A percentile compares a stretch with the other conserved stretches of the same genome.
Conservation (phyloP, 129 eudicot genomes). For the sunflower (Helianthus annuus) region HanXRQr2.0-SUNRISE NC_035445.2:122484841-122485340, state of each 20-base stretch:
- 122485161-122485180: slow-evolving; percentile 1
- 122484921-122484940: slow-evolving; percentile 40
- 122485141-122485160: neutral
- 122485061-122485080: slow-evolving; percentile 26
- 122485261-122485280: too few relatives aligned
- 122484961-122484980: slow-evolving; percentile 42
- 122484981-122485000: slow-evolving; percentile 36
- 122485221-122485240: too few relatives aligned
- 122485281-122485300: too few relatives aligned
- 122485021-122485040: slow-evolving; percentile 25
- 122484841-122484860: slow-evolving; percentile 46
- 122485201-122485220: neutral
- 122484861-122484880: slow-evolving; percentile 44
- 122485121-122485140: neutral
- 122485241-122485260: too few relatives aligned
- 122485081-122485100: slow-evolving; percentile 31
- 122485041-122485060: slow-evolving; percentile 18
- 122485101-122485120: slow-evolving; percentile 22
- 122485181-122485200: neutral
- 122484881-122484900: slow-evolving; percentile 45
- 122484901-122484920: slow-evolving; percentile 28
- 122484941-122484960: slow-evolving; percentile 38
- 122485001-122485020: slow-evolving; percentile 37
- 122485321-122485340: too few relatives aligned
- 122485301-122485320: too few relatives aligned